Evolutionary conservation across 129 eudicot species (phyloP), one percentile per base, ranked within the genome.

Genomic region (Glebionis coronaria): DNA sequence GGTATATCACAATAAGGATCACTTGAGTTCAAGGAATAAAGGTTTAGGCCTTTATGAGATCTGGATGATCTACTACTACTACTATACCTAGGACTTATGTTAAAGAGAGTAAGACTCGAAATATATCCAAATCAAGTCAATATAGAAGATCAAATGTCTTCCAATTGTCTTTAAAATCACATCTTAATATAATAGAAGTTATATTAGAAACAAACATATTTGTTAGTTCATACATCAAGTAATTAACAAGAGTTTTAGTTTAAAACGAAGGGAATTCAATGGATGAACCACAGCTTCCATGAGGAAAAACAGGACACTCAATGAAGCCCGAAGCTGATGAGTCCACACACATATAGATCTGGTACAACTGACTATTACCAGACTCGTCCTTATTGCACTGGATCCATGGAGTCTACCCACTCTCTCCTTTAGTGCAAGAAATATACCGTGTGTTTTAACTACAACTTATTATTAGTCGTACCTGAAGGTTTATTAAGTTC

Each of bases 301-400:
- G 71, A 6, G 97, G 97, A 7, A 79, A 65, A 40, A 83, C 80
- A 0, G 98, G 98, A 38, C 97, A 88, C 12, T 85, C 72, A 18
- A 91, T 85, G 68, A 85, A 71, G 14, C 77, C 72, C 2, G 87
- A 62, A 20, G 85, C 94, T 9, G 88, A 79, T 2, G 77, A 64
- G 56, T 88, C 89, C 10, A 87, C 90, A 57, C 93, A 91, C 61
- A 91, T 0, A 62, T 91, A 91, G 13, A 91, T 81, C 61, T 91
- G 97, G 68, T 74, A 91, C 47, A 91, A 54, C 4, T 91, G 96
- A 45, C 81, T 86, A 44, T 85, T 91, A 2, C 91, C 81, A 3
- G 81, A 68, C 6, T 57, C 16, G 49, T 91, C 98, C 4, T 65
- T 82, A 55, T 91, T 91, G 79, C 98, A 91, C 70, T 85, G 81